Percentiles rank a stretch among this genome's conserved stretches.
These are phyloP conservation scores for Mortierella polycephala DNA, from an alignment of 371 early-diverging fungal genomes.

Conservation along the genomic window DNA sequence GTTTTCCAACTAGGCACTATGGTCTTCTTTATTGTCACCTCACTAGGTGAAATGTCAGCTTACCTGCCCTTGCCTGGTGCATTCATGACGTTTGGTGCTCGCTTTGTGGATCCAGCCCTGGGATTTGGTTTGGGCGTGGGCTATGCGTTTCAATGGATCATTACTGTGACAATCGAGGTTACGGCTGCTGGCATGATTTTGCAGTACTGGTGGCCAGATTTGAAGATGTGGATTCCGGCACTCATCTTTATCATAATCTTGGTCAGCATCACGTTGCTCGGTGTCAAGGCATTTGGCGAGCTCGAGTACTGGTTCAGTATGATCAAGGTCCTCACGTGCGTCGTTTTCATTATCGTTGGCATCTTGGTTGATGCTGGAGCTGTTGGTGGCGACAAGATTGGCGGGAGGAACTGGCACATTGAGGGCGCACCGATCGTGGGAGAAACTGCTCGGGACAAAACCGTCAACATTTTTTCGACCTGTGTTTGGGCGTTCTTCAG, in stretches of 20 bases:
- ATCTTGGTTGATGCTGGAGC: conserved; percentile 64
- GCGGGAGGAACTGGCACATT: conserved; percentile 58
- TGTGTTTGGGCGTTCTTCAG: conserved; percentile 87
- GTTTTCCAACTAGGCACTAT: conserved; percentile 47
- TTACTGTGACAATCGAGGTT: conserved; percentile 82
- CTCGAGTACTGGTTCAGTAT: conserved; percentile 66
- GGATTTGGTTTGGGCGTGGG: conserved; percentile 87
- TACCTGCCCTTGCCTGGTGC: conserved; percentile 84
- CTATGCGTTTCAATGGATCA: conserved; percentile 79
- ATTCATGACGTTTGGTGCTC: conserved; percentile 82
- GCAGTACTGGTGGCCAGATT: conserved; percentile 74
- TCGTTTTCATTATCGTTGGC: conserved; percentile 76
- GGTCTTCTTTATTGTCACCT: conserved; percentile 85
- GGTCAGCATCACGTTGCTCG: conserved; percentile 48
- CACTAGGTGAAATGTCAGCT: conserved; percentile 88
- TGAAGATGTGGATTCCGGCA: conserved; percentile 35
- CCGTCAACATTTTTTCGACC: conserved; percentile 67
- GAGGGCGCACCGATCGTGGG: conserved; percentile 84
- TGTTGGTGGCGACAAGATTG: conserved; percentile 56
- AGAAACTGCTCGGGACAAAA: conserved; percentile 57
- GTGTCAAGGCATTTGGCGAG: conserved; percentile 57
- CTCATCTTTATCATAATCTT: conserved; percentile 32
- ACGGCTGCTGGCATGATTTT: conserved; percentile 71
- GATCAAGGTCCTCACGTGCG: conserved; percentile 66
- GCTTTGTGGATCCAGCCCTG: conserved; percentile 86